Evolutionary conservation across 768 basidiomycete species (phyloP), one percentile per base, ranked within the genome.

Genomic region (Punctularia strigosozonata): DNA sequence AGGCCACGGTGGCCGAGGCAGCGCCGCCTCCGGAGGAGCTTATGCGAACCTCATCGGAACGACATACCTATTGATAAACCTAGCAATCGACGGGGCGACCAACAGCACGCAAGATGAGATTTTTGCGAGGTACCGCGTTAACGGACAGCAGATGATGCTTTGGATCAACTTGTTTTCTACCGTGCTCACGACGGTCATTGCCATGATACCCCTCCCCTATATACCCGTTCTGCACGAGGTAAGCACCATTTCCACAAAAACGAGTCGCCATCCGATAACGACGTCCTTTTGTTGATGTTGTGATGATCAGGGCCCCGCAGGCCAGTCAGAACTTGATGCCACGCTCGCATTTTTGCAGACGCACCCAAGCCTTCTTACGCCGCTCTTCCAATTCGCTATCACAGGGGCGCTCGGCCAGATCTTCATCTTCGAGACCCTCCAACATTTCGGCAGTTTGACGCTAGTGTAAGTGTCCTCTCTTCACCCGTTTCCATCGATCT

Each of bases 141-240:
- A 74, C 3, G 95, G 95, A 6, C 91, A 95, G 58, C 95, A 99
- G 55, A 97, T 99, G 92, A 98, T 99, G 95, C 80, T 98, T 56
- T 94, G 79, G 77, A 94, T 99, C 60, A 94, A 91, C 55, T 48
- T 84, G 20, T 81, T 92, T 63, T 81, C 83, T 60, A 86, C 90
- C 3, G 44, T 80, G 25, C 56, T 88, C 41, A 80, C 85, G 17
- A 64, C 71, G 2, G 53, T 77, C 8, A 76, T 95, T 20, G 72
- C 80, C 20, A 54, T 82, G 5, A 68, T 88, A 35, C 88, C 80
- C 3, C 66, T 89, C 21, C 89, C 80, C 2, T 71, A 79, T 48
- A 86, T 91, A 39, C 83, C 90, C 14, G 77, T 91, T 28, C 67
- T 87, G 33, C 81, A 86, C 51, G n/a, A n/a, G n/a, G n/a, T n/a